Conservation (phyloP, 139 green algal species). For the Tetradesmus lagerheimii region DNA sequence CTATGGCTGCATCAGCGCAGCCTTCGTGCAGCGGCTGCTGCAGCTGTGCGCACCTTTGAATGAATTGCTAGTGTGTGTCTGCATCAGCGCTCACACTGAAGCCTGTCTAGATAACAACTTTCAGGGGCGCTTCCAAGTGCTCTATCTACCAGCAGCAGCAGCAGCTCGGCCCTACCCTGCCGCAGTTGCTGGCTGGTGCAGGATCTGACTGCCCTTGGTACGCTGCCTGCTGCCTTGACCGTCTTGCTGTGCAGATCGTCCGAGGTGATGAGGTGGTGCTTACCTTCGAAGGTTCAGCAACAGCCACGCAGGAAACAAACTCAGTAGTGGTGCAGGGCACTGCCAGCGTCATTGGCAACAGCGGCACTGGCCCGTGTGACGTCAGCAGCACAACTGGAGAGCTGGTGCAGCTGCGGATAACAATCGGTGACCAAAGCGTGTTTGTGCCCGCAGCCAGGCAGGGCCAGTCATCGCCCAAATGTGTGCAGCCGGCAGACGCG, state of each 20-base stretch:
- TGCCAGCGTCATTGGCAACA: neutral
- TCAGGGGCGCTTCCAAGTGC: neutral
- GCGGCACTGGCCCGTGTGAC: neutral
- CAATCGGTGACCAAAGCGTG: neutral
- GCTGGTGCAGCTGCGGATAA: neutral
- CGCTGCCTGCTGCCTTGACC: neutral
- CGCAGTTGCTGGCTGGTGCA: neutral
- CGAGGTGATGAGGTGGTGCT: neutral
- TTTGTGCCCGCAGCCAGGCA: neutral
- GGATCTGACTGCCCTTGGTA: neutral
- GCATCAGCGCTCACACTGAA: neutral
- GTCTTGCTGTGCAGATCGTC: neutral
- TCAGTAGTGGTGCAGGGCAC: neutral
- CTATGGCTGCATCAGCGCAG: neutral
- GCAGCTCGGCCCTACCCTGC: neutral
- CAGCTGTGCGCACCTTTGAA: too few relatives aligned
- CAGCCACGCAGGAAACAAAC: neutral
- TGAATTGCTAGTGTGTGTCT: too few relatives aligned
- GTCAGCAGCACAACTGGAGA: neutral
- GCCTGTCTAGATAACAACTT: too few relatives aligned
- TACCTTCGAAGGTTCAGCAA: neutral
- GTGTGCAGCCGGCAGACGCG: neutral
- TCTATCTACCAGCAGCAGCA: neutral
- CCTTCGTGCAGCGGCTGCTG: too few relatives aligned
- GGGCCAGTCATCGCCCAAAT: neutral